These are phyloP conservation scores for Rutidosis leptorrhynchoides DNA, from an alignment of 129 eudicot species.

Conservation along the genomic window DNA sequence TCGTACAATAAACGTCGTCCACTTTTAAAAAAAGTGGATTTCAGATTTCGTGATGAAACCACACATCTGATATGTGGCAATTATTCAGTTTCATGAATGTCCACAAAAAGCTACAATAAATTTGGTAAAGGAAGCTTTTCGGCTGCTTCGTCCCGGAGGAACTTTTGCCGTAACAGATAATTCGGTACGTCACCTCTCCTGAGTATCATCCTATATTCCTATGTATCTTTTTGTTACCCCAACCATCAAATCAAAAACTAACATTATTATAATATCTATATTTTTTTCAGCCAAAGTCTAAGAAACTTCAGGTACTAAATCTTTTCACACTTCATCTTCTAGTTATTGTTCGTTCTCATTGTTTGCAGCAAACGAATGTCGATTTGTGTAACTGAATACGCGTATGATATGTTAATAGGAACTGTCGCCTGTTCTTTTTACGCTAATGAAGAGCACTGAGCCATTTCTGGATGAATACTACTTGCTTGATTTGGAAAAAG, in stretches of 20 bases:
- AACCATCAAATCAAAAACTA: slow-evolving; percentile 1
- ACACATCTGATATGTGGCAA: neutral
- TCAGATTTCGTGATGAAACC: too few species aligned
- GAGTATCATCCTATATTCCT: too few species aligned
- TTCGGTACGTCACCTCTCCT: slow-evolving; percentile 51
- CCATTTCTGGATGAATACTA: slow-evolving; percentile 95
- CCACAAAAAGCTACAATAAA: slow-evolving; percentile 74
- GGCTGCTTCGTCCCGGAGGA: slow-evolving; percentile 97
- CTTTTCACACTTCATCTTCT: slow-evolving; percentile 8
- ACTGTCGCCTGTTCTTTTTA: slow-evolving; percentile 84
- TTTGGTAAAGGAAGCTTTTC: slow-evolving; percentile 76
- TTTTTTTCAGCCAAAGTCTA: slow-evolving; percentile 87
- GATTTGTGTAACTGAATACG: neutral
- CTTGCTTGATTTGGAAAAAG: slow-evolving; percentile 71
- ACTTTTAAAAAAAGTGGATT: too few species aligned
- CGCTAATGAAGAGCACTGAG: slow-evolving; percentile 96
- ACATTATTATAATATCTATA: slow-evolving; percentile 14
- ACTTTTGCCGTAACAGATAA: slow-evolving; percentile 85
- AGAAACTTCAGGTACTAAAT: slow-evolving; percentile 80
- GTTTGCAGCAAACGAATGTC: neutral
- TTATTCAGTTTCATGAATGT: slow-evolving; percentile 84
- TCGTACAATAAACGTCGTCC: neutral
- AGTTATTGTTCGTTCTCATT: neutral
- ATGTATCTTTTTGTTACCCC: neutral
- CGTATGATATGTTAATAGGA: slow-evolving; percentile 44